Evolutionary conservation across 2,329 filamentous ascomycete genomes (phyloP).

Genomic region (Ceratocystis alfenasii): DNA sequence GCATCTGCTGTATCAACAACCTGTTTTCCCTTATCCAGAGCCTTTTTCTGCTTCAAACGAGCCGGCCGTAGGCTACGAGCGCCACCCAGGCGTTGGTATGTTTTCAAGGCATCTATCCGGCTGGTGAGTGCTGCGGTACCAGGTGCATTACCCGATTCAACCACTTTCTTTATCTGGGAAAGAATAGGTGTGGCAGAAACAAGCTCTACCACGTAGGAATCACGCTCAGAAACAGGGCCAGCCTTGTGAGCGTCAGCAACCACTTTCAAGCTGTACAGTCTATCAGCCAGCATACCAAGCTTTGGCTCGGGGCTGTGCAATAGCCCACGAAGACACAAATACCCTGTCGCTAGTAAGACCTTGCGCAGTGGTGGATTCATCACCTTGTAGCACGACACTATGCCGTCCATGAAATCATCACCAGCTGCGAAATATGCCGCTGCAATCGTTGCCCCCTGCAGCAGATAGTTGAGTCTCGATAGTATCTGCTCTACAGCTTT

Average conservation of each 20-base stretch:
- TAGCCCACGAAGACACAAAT: slow-evolving; percentile 61
- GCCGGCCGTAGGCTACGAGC: not conserved
- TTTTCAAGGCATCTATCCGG: slow-evolving; percentile 7
- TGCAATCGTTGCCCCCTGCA: slow-evolving; percentile 47
- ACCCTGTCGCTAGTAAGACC: slow-evolving; percentile 58
- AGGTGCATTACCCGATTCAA: slow-evolving; percentile 38
- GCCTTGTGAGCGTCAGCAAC: slow-evolving; percentile 53
- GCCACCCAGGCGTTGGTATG: not conserved
- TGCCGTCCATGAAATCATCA: slow-evolving; percentile 73
- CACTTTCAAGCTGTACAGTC: slow-evolving; percentile 67
- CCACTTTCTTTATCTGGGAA: slow-evolving; percentile 44
- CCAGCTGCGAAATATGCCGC: slow-evolving; percentile 62
- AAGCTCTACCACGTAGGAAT: slow-evolving; percentile 68
- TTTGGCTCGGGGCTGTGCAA: slow-evolving; percentile 56
- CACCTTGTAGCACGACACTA: slow-evolving; percentile 53
- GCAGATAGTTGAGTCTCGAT: slow-evolving; percentile 48
- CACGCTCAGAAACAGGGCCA: slow-evolving; percentile 45
- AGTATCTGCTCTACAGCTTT: slow-evolving; percentile 43
- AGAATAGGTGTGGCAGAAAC: slow-evolving; percentile 70
- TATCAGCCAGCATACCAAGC: slow-evolving; percentile 64
- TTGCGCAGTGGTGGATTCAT: slow-evolving; percentile 53
- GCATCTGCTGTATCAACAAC: slow-evolving; percentile 32
- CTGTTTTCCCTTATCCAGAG: slow-evolving; percentile 55
- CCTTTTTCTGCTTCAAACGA: slow-evolving; percentile 30
- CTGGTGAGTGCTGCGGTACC: slow-evolving; percentile 28